Conservation (phyloP, 2,329 filamentous ascomycete species). For the Xylariales sp. region DNA sequence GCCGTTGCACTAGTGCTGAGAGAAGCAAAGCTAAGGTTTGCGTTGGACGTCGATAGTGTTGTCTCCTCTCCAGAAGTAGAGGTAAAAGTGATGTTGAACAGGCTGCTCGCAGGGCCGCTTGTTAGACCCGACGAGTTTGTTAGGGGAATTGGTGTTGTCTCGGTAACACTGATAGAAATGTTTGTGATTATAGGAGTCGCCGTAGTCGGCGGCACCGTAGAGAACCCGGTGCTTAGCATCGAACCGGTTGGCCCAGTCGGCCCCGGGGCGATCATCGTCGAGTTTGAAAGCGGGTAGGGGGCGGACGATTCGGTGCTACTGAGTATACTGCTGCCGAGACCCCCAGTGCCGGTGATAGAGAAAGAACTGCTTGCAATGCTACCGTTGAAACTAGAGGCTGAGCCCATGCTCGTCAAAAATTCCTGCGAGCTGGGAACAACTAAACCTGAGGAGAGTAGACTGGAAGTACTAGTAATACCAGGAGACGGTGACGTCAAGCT, state of each 20-base stretch:
- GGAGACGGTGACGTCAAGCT: slow-evolving; percentile 12
- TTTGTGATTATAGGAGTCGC: not conserved
- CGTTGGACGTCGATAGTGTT: not conserved
- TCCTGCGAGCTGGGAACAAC: not conserved
- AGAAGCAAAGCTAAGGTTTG: slow-evolving; percentile 10
- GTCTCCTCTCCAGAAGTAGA: not conserved
- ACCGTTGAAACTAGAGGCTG: slow-evolving; percentile 5
- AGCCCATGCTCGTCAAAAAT: slow-evolving; percentile 1
- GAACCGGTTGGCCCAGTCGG: slow-evolving; percentile 15
- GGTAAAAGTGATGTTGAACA: slow-evolving; percentile 5
- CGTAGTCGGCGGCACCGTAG: slow-evolving; percentile 12
- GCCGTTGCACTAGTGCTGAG: slow-evolving; percentile 21
- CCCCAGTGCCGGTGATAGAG: slow-evolving; percentile 9
- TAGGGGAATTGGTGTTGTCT: slow-evolving; percentile 12
- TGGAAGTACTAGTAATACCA: slow-evolving; percentile 10
- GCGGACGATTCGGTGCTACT: slow-evolving; percentile 17
- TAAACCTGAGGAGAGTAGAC: slow-evolving; percentile 3
- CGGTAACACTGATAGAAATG: slow-evolving; percentile 5
- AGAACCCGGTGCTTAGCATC: slow-evolving; percentile 18
- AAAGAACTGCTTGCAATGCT: slow-evolving; percentile 12
- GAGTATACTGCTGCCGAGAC: not conserved
- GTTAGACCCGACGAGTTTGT: slow-evolving; percentile 21
- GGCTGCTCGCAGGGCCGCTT: slow-evolving; percentile 4
- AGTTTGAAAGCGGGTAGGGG: slow-evolving; percentile 22
- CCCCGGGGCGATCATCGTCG: slow-evolving; percentile 7